Evolutionary conservation across 2,329 filamentous ascomycete species (phyloP), one percentile per base, ranked within the genome.

Genomic region (Lasiodiplodia hormozganensis): DNA sequence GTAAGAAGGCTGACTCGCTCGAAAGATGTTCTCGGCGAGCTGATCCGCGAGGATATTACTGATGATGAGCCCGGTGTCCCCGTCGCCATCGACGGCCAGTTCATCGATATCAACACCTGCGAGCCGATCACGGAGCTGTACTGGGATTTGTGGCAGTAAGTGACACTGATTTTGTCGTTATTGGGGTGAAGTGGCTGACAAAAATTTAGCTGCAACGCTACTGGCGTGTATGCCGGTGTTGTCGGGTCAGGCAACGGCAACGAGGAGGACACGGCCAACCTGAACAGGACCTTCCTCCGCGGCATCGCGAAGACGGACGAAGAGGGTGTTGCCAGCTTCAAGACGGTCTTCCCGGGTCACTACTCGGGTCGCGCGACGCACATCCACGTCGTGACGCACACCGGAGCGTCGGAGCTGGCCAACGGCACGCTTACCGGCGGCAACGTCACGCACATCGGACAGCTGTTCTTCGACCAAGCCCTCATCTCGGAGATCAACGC

Each of bases 401-500:
- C 78, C 68, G 78, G 78, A 56, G 75, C 73, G 36, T 79, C 76
- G 43, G 71, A 82, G 6, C 79, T 82, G 58, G 71, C 80, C 62
- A 88, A 85, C 73, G 85, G 84, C 62, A 86, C 86, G 67, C 82
- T 87, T 69, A 77, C 78, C 53, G 85, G 82, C 69, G 81, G 82
- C 18, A 81, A 79, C 64, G 83, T 86, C 68, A 84, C 85, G 10
- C 88, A 91, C 78, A 83, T 90, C 49, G 88, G 89, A 21, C 89
- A 92, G 75, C 75, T 89, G 62, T 91, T 88, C 82, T 88, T 88
- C 68, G 87, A 91, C 75, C 85, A 90, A 74, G 80, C 82, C 70
- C 83, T 91, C 11, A 84, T 87, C 71, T 73, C 73, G 31, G 70
- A 80, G 49, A 86, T 90, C 68, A 84, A 88, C 70, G 75, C 76